These are phyloP conservation scores for Bipolaris bicolor DNA, from an alignment of 2,329 filamentous ascomycete species.

Conservation along the genomic window DNA sequence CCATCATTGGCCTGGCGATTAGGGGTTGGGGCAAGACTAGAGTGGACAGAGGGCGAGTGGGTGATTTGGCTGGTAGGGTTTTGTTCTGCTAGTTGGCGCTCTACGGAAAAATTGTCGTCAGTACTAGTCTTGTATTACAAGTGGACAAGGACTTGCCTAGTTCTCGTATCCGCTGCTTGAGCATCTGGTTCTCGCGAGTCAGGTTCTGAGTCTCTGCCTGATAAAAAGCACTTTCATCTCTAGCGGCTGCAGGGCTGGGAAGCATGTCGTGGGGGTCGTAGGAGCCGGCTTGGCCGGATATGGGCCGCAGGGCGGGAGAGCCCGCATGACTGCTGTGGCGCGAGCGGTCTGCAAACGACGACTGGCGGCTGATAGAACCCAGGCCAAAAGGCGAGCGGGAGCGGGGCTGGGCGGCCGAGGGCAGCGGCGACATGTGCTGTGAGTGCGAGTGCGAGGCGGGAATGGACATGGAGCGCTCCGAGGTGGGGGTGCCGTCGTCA, in stretches of 20 bases:
- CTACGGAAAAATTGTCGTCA: slow-evolving; percentile 24
- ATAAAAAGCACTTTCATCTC: slow-evolving; percentile 80
- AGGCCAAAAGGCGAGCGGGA: slow-evolving; percentile 45
- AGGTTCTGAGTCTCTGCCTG: slow-evolving; percentile 82
- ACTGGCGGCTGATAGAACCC: slow-evolving; percentile 52
- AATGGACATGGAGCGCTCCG: slow-evolving; percentile 55
- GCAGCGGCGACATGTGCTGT: slow-evolving; percentile 44
- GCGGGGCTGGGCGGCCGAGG: slow-evolving; percentile 56
- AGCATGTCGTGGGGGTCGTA: slow-evolving; percentile 66
- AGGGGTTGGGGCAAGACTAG: slow-evolving; percentile 33
- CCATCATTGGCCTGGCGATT: slow-evolving; percentile 22
- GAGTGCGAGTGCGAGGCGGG: slow-evolving; percentile 35
- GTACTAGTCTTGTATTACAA: neutral
- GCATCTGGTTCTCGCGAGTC: slow-evolving; percentile 81
- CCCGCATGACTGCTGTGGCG: slow-evolving; percentile 48
- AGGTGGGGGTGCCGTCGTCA: slow-evolving; percentile 60
- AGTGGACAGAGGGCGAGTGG: slow-evolving; percentile 39
- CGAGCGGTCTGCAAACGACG: slow-evolving; percentile 49
- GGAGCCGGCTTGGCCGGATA: slow-evolving; percentile 50
- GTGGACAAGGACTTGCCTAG: slow-evolving; percentile 59
- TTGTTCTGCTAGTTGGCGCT: slow-evolving; percentile 43
- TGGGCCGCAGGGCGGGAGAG: slow-evolving; percentile 59
- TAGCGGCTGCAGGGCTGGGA: slow-evolving; percentile 54
- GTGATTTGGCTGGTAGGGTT: slow-evolving; percentile 41
- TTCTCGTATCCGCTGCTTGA: slow-evolving; percentile 75